These are phyloP conservation scores for Fusarium liriodendri DNA, from an alignment of 2,329 filamentous ascomycete genomes.

Conservation along the genomic window DNA sequence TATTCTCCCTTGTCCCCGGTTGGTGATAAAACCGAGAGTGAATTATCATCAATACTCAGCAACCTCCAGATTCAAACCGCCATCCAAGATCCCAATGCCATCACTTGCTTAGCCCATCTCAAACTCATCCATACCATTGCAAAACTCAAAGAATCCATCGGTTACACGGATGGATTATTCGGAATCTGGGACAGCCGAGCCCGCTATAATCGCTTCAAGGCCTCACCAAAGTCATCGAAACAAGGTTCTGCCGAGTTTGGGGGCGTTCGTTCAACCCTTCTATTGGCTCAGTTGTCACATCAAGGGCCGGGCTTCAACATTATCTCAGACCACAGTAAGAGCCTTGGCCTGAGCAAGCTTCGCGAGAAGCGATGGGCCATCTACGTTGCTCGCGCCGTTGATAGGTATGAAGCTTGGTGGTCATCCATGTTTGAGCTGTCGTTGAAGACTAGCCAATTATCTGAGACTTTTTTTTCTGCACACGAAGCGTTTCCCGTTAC, in stretches of 20 bases:
- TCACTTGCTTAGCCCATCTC: slow-evolving; percentile 59
- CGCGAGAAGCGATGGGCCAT: slow-evolving; percentile 75
- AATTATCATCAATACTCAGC: not conserved
- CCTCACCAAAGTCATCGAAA: not conserved
- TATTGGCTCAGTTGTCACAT: not conserved
- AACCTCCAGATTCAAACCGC: not conserved
- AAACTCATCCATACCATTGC: slow-evolving; percentile 73
- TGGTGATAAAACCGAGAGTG: not conserved
- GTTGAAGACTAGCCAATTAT: not conserved
- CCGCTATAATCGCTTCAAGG: not conserved
- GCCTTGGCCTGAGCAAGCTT: slow-evolving; percentile 58
- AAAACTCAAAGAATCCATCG: slow-evolving; percentile 68
- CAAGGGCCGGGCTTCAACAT: not conserved
- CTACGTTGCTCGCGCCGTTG: slow-evolving; percentile 70
- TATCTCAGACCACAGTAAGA: slow-evolving; percentile 5
- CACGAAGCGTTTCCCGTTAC: not conserved
- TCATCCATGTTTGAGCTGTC: not conserved
- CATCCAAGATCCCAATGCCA: not conserved
- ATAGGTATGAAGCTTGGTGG: slow-evolving; percentile 72
- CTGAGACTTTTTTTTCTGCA: not conserved
- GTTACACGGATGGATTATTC: slow-evolving; percentile 69
- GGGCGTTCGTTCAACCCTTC: not conserved
- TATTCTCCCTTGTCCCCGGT: not conserved
- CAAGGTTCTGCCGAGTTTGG: not conserved
- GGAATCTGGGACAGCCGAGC: slow-evolving; percentile 60